These are phyloP conservation scores for Fagus crenata DNA, from an alignment of 306 rosid genomes.

Conservation along the genomic window DNA sequence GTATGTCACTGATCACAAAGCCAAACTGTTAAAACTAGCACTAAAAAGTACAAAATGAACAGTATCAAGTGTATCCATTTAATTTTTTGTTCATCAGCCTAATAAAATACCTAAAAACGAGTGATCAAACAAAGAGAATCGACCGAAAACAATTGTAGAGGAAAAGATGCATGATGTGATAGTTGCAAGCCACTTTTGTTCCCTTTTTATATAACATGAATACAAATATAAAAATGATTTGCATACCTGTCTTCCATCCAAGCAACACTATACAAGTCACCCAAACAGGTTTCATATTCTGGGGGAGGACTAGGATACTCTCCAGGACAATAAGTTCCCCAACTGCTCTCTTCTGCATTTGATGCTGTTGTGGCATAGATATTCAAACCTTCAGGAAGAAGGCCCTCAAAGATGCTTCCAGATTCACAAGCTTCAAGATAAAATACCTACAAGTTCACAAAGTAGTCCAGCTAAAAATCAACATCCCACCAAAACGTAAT, in stretches of 20 bases:
- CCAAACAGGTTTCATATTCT: constrained; percentile 85
- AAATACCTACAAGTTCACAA: constrained; percentile 60
- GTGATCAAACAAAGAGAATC: neutral
- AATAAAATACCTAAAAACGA: neutral
- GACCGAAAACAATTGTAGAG: neutral
- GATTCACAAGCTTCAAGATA: constrained; percentile 98
- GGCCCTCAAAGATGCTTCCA: constrained; percentile 91
- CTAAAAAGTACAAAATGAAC: constrained; percentile 1
- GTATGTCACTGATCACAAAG: constrained; percentile 64
- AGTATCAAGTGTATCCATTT: neutral
- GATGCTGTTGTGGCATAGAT: constrained; percentile 89
- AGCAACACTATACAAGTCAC: constrained; percentile 87
- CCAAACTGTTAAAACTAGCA: constrained; percentile 24
- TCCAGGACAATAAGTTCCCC: constrained; percentile 97
- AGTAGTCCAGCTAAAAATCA: constrained; percentile 17
- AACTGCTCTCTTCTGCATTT: constrained; percentile 88
- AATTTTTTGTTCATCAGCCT: neutral
- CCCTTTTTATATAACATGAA: neutral
- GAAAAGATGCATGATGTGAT: neutral
- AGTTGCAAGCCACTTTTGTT: constrained; percentile 15
- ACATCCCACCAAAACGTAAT: constrained; percentile 4
- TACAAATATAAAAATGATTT: neutral
- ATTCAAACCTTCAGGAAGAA: constrained; percentile 79
- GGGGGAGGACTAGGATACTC: constrained; percentile 79
- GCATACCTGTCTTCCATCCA: constrained; percentile 97